A percentile compares a stretch with the other conserved stretches of the same genome.
Evolutionary conservation across 2,329 filamentous ascomycete species (phyloP).

Genomic region (Alternaria novae-zelandiae): DNA sequence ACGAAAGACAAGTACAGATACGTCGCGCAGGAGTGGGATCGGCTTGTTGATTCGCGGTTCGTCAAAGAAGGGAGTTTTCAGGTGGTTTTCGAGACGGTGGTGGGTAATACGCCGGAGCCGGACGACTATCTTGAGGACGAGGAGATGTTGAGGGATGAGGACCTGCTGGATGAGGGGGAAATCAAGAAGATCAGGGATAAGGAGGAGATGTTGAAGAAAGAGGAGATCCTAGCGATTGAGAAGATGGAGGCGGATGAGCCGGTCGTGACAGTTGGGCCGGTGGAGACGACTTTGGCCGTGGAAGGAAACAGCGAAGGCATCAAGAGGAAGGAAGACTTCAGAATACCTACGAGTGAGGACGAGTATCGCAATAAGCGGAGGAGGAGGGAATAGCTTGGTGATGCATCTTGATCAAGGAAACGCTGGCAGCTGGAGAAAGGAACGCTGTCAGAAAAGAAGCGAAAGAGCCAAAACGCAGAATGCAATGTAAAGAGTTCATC

Average conservation of each 20-base stretch:
- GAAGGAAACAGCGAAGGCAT: not conserved
- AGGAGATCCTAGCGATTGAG: not conserved
- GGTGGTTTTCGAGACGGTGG: constrained; percentile 10
- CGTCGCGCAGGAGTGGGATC: constrained; percentile 25
- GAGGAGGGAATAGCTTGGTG: not conserved
- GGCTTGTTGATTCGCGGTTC: constrained; percentile 16
- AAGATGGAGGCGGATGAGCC: not conserved
- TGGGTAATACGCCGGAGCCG: not conserved
- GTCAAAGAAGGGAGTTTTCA: constrained; percentile 17
- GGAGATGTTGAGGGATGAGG: not conserved
- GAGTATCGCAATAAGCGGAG: constrained; percentile 8
- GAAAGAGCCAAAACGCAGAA: not conserved
- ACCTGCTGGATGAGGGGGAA: not conserved
- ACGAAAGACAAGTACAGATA: constrained; percentile 5
- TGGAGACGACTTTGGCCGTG: not conserved
- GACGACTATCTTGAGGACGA: not conserved
- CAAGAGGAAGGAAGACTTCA: not conserved
- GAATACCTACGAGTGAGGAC: not conserved
- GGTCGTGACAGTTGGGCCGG: not conserved
- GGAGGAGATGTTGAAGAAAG: not conserved
- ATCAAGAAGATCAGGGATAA: not conserved
- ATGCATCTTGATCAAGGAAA: not conserved
- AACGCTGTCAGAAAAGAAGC: not conserved
- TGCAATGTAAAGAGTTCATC: not conserved
- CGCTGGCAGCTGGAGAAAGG: not conserved